A percentile compares a stretch with the other conserved stretches of the same genome.
These are phyloP conservation scores for Cucumis hystrix DNA, from an alignment of 306 rosid species.

Conservation along the genomic window DNA sequence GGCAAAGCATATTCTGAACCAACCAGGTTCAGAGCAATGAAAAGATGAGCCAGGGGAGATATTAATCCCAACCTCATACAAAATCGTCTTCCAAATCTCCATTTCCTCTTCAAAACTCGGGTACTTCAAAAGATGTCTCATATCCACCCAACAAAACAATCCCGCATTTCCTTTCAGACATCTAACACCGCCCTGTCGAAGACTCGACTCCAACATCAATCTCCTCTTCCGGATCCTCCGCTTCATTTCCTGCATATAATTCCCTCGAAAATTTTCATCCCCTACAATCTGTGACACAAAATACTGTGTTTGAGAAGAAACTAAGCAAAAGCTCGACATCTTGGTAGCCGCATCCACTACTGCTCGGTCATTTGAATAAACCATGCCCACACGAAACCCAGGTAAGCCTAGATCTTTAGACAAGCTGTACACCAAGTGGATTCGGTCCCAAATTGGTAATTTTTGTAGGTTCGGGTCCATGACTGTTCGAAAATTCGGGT, in stretches of 20 bases:
- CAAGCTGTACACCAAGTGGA: conserved; percentile 61
- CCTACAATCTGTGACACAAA: conserved; percentile 35
- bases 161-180: conserved; percentile 67
- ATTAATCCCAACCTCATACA: conserved; percentile 42
- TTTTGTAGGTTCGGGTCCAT: conserved; percentile 9
- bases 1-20: conserved; percentile 86
- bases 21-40: conserved; percentile 81
- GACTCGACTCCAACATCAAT: conserved; percentile 36
- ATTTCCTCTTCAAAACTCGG: conserved; percentile 56
- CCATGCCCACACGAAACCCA: conserved; percentile 70
- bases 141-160: conserved; percentile 83
- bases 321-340: conserved; percentile 87
- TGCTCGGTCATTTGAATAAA: conserved; percentile 40
- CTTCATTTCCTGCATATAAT: conserved; percentile 30
- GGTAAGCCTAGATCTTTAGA: conserved; percentile 72
- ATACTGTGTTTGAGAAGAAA: conserved; percentile 72
- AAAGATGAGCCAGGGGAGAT: conserved; percentile 77
- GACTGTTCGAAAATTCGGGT: conserved; percentile 40
- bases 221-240: conserved; percentile 32
- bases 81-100: conserved; percentile 54
- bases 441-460: conserved; percentile 9
- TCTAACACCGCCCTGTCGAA: conserved; percentile 32
- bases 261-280: conserved; percentile 27
- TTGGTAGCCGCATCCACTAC: conserved; percentile 59
- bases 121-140: conserved; percentile 37